Base-by-base conservation (phyloP, 208 protist species). In the Trypanosoma platydactyli region DNA sequence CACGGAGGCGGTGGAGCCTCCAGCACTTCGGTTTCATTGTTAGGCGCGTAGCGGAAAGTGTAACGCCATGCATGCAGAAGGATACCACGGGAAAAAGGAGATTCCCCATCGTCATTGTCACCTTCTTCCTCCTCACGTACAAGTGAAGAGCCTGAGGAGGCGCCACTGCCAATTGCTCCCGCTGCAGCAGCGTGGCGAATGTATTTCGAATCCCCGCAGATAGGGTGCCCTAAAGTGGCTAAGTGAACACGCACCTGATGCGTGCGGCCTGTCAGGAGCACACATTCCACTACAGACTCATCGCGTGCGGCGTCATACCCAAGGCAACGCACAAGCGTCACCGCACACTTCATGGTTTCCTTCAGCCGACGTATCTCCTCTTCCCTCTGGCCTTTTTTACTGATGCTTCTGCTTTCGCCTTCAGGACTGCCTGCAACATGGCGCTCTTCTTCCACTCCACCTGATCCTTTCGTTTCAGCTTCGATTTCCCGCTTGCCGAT, bases 211-310 rank as follows among this genome's bases (percentile, higher is more conserved):
- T 98, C 94, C 9, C 71, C 73, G 24, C 84, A 69, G 41, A 98
- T 97, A 0, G 94, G 92, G 59, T 94, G 84, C 0, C 92, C 91
- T 0, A 98, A 60, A 12, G 77, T 77, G 38, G 83, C 73, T 9
- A 97, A 71, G 67, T 98, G 94, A n/a, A 97, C 88, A 24, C 94
- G 80, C 25, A 98, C 83, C 67, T 98, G 94, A 70, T 98, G 94
- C 13, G 94, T 97, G 42, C 94, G 78, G 25, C 94, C 94, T 3
- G 92, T 97, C 12, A 94, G 64, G 12, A 96, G 82, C 29, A 76
- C 65, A 56, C 88, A 95, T 53, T 71, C 71, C 33, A 97, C 66
- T 27, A 97, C 71, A 50, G 82, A 85, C 50, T 83, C 51, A 38
- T 93, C 54, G 0, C 24, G 29, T 0, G 5, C 51, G 0, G 55